phyloP scores from a whole-genome alignment of 371 early-diverging fungal genomes.

The Phascolomyces articulosus region DNA sequence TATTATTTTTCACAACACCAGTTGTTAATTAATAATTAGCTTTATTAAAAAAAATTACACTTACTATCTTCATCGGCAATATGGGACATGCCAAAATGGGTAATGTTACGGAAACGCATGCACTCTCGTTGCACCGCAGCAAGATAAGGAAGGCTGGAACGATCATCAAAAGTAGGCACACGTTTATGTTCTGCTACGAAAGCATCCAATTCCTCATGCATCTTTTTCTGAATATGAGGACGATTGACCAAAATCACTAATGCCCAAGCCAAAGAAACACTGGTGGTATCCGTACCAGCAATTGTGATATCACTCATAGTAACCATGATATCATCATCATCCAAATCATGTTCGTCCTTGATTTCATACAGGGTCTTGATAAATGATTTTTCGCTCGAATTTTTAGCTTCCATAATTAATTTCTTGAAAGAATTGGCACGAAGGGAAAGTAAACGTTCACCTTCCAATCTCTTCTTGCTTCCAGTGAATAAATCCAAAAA shows the following conservation, averaged over 20 bases:
- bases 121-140: slow-evolving; percentile 22
- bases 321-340: slow-evolving; percentile 20
- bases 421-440: not conserved
- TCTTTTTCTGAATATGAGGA: slow-evolving; percentile 22
- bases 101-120: slow-evolving; percentile 18
- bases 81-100: slow-evolving; percentile 15
- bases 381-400: slow-evolving; percentile 13
- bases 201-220: slow-evolving; percentile 14
- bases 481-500: slow-evolving; percentile 5
- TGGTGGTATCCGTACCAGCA: slow-evolving; percentile 23
- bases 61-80: slow-evolving; percentile 20
- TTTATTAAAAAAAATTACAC: not conserved
- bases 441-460: not conserved
- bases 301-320: slow-evolving; percentile 17
- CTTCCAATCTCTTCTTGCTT: not conserved
- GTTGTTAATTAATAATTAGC: too few species aligned
- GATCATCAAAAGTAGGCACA: slow-evolving; percentile 18
- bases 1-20: too few species aligned
- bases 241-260: slow-evolving; percentile 17
- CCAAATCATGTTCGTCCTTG: slow-evolving; percentile 17
- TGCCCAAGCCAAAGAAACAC: slow-evolving; percentile 20
- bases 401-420: slow-evolving; percentile 5
- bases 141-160: slow-evolving; percentile 14
- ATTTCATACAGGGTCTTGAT: slow-evolving; percentile 19
- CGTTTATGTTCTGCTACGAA: slow-evolving; percentile 13